Evolutionary conservation across 257 asterid species (phyloP), one percentile per base, ranked within the genome.

Genomic region (Scutellaria baicalensis): DNA sequence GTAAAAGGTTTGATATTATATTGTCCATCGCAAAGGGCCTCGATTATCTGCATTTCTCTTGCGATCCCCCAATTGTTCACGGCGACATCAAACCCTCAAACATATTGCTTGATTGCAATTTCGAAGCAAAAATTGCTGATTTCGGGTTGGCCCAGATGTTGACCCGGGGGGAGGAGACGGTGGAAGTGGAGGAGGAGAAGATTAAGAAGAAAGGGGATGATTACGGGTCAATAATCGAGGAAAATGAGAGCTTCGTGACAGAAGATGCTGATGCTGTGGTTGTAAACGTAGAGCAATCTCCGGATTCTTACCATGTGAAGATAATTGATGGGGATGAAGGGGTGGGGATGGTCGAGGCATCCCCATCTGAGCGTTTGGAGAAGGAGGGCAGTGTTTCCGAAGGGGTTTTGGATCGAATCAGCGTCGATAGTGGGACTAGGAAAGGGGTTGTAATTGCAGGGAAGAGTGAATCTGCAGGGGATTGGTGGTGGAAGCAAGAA

Each of bases 401-500:
- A 58, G 88, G 86, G 9, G 64, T 52, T 65, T 81, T 81, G 7
- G 95, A 90, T 58, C 81, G 85, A 79, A 74, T 73, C 13, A 91
- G 96, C 59, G 79, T 85, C 13, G 97, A 87, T 72, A 87, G 97
- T 75, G 89, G 80, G 47, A 68, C 64, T 14, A 77, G 78, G 61
- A 85, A 75, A 63, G 88, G 87, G 7, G 70, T 52, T n/a, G 75
- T 17, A 48, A 75, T 78, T n/a, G 82, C 80, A 77, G 82, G 81
- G 70, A 85, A 79, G 80, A 79, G 84, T 20, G 92, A 82, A 11
- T 81, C 89, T 0, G 84, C 86, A 51, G 81, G 91, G 57, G 95
- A 89, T 83, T 89, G 96, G 96, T 89, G 96, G 96, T 92, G 95
- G 98, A 92, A 92, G 68, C 98, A 92, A 66, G 95, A 89, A 20